phyloP scores from a whole-genome alignment of 163 green algal genomes.

The Coccomyxa subellipsoidea region DNA sequence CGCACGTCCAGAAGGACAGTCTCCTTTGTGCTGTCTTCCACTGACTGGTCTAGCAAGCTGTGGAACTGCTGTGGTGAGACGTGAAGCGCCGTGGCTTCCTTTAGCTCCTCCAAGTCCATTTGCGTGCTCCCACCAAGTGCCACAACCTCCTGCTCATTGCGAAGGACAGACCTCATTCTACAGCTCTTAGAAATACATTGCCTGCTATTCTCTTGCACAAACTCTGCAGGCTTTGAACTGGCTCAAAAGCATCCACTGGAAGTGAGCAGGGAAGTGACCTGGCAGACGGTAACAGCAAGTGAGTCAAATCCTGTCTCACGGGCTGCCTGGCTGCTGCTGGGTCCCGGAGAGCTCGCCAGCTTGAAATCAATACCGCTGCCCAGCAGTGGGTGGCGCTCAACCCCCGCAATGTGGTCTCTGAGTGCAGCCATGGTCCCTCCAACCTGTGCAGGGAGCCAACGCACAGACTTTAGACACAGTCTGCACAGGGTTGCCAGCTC shows the following conservation, averaged over 20 bases:
- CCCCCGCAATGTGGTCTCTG: constrained; percentile 30
- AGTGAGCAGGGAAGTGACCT: constrained; percentile 26
- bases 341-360: constrained; percentile 16
- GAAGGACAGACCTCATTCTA: no score
- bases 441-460: constrained; percentile 22
- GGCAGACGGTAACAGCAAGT: constrained; percentile 37
- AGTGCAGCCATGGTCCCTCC: constrained; percentile 36
- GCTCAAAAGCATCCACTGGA: no score
- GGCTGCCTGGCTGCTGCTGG: constrained; percentile 23
- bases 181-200: no score
- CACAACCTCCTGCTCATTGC: constrained; percentile 52
- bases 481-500: not conserved
- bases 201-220: no score
- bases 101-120: not conserved
- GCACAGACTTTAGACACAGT: not conserved
- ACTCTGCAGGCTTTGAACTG: no score
- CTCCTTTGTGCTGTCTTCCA: not conserved
- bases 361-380: constrained; percentile 64
- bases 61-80: constrained; percentile 56
- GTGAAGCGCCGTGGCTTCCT: constrained; percentile 25
- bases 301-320: constrained; percentile 43
- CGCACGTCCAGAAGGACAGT: constrained; percentile 68
- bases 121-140: constrained; percentile 31
- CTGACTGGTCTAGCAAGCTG: constrained; percentile 33
- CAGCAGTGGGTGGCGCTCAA: constrained; percentile 25